Evolutionary conservation across 305 asterid species (phyloP), one percentile per base, ranked within the genome.

Genomic region (Solanum hybrid): DNA sequence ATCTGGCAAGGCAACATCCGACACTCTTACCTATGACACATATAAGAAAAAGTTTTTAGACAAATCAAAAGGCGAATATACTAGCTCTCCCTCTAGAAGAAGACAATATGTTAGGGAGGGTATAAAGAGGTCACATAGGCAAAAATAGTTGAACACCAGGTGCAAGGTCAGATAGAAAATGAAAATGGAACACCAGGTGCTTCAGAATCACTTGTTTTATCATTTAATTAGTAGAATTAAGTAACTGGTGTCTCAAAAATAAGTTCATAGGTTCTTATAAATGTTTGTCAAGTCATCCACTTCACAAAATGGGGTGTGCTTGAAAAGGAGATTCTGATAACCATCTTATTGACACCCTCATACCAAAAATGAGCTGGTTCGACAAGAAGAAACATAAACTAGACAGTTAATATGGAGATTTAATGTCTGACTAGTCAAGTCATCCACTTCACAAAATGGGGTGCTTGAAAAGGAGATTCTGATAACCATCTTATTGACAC

Each of bases 1-100:
- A 78, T 94, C 96, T 71, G 60, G 90, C 51, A 95, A 88, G 71
- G 95, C 91, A 92, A 95, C 95, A 90, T 95, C 98, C 60, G 98
- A 92, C 85, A 93, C 92, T 91, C 93, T 94, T 81, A 95, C 98
- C 98, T 97, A 95, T 71, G 71, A 72, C 86, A 51, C 22, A 78
- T 51, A 51, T 10, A 56, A 85, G 10, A 6, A 56, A 85, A 84
- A 51, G 12, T 10, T 32, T 85, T 51, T 51, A 45, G 72, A 51
- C 31, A 84, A 29, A 71, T 6, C 75, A 51, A 84, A 29, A 51
- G 42, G 42, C 31, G 34, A 11, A 31, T 40, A 10, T 14, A 84
- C 75, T 51, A 84, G 73, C 19, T 84, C 87, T 45, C 87, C 87
- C 87, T 45, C 87, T 31, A 56, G 12, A 84, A 29, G 87, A 84